phyloP scores from a whole-genome alignment of 768 basidiomycete species.

The Kwoniella newhampshirensis region DNA sequence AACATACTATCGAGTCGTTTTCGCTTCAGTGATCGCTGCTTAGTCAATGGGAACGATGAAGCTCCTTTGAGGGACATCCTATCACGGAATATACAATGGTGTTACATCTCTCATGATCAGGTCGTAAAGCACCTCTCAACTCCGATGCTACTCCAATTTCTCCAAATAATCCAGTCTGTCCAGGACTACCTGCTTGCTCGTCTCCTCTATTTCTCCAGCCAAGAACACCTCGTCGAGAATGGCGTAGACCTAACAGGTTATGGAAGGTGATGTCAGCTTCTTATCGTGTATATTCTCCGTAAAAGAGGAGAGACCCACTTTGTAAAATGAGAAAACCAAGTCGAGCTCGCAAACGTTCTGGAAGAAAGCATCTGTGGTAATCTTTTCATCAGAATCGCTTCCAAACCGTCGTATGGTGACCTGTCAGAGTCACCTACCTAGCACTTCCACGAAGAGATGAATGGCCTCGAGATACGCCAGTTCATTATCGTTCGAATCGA shows the following conservation, averaged over 20 bases:
- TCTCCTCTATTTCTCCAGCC: constrained; percentile 97
- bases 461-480: constrained; percentile 96
- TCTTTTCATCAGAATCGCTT: background rate
- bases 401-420: background rate
- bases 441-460: constrained; percentile 94
- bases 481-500: constrained; percentile 98
- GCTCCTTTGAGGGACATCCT: too few species aligned
- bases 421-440: constrained; percentile 63
- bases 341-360: constrained; percentile 98
- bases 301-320: constrained; percentile 61
- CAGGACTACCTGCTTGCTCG: constrained; percentile 92
- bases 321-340: constrained; percentile 98
- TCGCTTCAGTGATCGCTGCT: too few species aligned
- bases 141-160: constrained; percentile 68
- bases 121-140: background rate
- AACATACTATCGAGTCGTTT: too few species aligned
- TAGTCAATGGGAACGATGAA: too few species aligned
- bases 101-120: too few species aligned
- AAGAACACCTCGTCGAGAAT: constrained; percentile 98
- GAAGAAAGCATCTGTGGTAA: constrained; percentile 83
- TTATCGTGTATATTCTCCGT: background rate
- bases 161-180: constrained; percentile 87
- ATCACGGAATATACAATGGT: too few species aligned
- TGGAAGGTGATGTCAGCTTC: background rate
- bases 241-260: constrained; percentile 74